Evolutionary conservation across 1,139 yeast genomes (phyloP), one percentile per base, ranked within the genome.

Genomic region (Yarrowia galli): DNA sequence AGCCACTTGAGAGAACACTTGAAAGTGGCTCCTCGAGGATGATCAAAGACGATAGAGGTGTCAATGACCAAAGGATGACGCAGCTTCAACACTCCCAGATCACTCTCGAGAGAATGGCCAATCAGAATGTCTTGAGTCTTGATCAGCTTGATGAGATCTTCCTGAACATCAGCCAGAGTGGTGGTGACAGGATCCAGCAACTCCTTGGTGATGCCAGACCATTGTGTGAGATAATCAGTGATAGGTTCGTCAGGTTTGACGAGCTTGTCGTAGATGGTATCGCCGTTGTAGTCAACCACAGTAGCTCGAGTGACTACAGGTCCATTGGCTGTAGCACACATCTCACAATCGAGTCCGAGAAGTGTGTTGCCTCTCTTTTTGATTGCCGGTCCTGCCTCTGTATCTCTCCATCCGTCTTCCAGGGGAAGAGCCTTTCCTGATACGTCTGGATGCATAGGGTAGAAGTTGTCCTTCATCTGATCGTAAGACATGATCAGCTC

Each of bases 61-160:
- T 95, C 99, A 49, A 95, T 87, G 16, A 93, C 82, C 43, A 81
- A 83, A 10, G 84, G 82, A 75, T 92, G 98, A 23, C 91, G 82
- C 56, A 95, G 73, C 70, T 97, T 80, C 82, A 95, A 82, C n/a
- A 91, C 91, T 72, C 88, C 87, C 76, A 95, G 78, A 78, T 95
- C 99, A 75, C 91, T 91, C 73, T 95, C 98, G 67, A 95, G 80
- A 0, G 99, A 97, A 78, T 95, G 99, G 0, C 99, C 99, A 5
- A 95, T 83, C 8, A 95, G 77, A 36, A 92, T 85, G 68, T 79
- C 82, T 8, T 70, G 81, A 0, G 96, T 86, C 73, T 90, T 96
- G 3, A 95, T 84, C 25, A 91, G 80, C 1, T 75, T 72, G 6
- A 84, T 69, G 15, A 95, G 70, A 71, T 82, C 81, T 5, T 81